Conservation (phyloP, 2,329 filamentous ascomycete genomes). For the Thelonectria olida region DNA sequence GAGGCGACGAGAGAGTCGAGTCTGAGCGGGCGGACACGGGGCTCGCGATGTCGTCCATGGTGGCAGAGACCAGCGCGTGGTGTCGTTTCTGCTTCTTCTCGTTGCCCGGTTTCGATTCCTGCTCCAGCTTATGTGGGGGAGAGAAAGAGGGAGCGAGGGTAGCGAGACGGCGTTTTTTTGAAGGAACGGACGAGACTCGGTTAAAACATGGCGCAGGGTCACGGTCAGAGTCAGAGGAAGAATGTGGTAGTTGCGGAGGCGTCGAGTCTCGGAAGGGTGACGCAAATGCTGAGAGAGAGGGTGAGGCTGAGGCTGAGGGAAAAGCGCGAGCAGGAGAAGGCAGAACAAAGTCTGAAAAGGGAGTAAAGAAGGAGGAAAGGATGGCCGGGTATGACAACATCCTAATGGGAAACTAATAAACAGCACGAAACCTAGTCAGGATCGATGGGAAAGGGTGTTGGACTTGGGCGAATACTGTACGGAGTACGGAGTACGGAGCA, state of each 20-base stretch:
- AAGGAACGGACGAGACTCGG: slow-evolving; percentile 12
- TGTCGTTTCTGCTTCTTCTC: neutral
- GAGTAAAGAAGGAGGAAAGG: slow-evolving; percentile 15
- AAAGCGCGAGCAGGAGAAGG: slow-evolving; percentile 24
- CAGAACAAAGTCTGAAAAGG: slow-evolving; percentile 18
- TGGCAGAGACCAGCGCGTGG: slow-evolving; percentile 9
- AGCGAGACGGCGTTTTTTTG: slow-evolving; percentile 9
- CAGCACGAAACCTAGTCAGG: slow-evolving; percentile 1
- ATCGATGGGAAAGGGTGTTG: too few relatives aligned
- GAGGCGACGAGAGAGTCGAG: slow-evolving; percentile 60
- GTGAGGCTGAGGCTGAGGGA: slow-evolving; percentile 1
- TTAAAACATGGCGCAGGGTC: slow-evolving; percentile 20
- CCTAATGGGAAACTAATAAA: slow-evolving; percentile 15
- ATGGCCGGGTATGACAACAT: slow-evolving; percentile 14
- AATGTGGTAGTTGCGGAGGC: neutral
- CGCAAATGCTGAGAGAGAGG: neutral
- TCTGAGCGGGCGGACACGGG: slow-evolving; percentile 45
- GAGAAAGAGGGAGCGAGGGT: slow-evolving; percentile 21
- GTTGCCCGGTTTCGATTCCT: slow-evolving; percentile 8
- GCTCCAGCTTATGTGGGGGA: slow-evolving; percentile 10
- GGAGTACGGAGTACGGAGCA: too few relatives aligned
- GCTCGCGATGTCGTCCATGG: slow-evolving; percentile 41
- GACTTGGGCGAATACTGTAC: too few relatives aligned
- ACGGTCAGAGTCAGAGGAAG: slow-evolving; percentile 1
- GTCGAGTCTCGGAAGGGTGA: neutral